A percentile compares a stretch with the other conserved stretches of the same genome.
phyloP scores from a whole-genome alignment of 805 yeast genomes.

The Cyberlindnera euphorbiiphila region DNA sequence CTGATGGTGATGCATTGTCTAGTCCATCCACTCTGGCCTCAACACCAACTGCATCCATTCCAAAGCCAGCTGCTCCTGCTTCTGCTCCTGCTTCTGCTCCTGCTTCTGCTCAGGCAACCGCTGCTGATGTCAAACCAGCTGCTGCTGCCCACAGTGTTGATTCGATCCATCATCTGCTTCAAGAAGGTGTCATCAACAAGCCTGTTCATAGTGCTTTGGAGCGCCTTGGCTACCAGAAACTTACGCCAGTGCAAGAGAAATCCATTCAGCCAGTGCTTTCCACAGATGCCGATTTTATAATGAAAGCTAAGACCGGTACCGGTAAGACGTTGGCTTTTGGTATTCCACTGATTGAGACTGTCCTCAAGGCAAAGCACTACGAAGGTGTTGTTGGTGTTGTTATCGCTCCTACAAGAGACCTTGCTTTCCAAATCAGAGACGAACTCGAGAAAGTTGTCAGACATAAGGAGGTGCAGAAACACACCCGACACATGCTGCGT shows the following conservation, averaged over 20 bases:
- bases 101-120: not conserved
- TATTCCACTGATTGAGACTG: slow-evolving; percentile 69
- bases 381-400: slow-evolving; percentile 56
- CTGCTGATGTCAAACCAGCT: slow-evolving; percentile 1
- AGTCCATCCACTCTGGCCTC: too few relatives aligned
- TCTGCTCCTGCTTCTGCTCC: not conserved
- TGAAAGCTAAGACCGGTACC: slow-evolving; percentile 92
- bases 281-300: slow-evolving; percentile 63
- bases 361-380: slow-evolving; percentile 31
- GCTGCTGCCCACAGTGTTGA: slow-evolving; percentile 4
- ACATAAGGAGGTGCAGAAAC: slow-evolving; percentile 18
- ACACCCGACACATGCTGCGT: slow-evolving; percentile 29
- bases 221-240: slow-evolving; percentile 42
- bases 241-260: slow-evolving; percentile 68
- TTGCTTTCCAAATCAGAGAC: slow-evolving; percentile 75
- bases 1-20: too few relatives aligned
- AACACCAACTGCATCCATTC: too few relatives aligned
- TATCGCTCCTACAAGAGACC: slow-evolving; percentile 87
- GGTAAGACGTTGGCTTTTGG: slow-evolving; percentile 92
- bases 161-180: slow-evolving; percentile 25
- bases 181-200: slow-evolving; percentile 28
- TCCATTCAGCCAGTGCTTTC: slow-evolving; percentile 55
- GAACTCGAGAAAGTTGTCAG: slow-evolving; percentile 52
- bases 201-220: slow-evolving; percentile 34
- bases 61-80: too few relatives aligned